Evolutionary conservation across 2,329 filamentous ascomycete genomes (phyloP), one percentile per base, ranked within the genome.

Genomic region (Apiospora arundinis): DNA sequence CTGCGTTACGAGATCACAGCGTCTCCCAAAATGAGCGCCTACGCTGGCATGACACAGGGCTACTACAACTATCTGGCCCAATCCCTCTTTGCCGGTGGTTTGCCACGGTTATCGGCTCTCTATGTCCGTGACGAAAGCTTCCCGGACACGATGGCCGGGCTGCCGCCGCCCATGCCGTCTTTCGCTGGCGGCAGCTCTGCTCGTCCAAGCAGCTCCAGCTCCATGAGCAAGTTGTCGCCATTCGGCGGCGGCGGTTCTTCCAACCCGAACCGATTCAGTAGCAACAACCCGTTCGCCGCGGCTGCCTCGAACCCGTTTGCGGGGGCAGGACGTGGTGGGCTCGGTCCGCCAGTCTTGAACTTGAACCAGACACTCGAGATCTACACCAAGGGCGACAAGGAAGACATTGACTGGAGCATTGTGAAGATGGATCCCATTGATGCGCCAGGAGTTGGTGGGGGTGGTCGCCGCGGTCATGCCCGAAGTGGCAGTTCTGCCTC

Each of bases 81-180:
- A n/a, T 97, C 94, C 0, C 89, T 98, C 44, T 89, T 96, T 72
- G 88, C 90, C 21, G 92, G 92, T 73, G 89, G 90, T 9, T 87
- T 98, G 9, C 94, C 95, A 0, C 89, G 88, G 46, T 86, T 98
- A 11, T 87, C 87, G 46, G 89, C 91, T 28, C 88, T 98, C 9
- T 98, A 97, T 79, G 95, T 98, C 23, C 92, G 94, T 68, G 95
- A 98, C 77, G 89, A 92, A 37, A 87, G 89, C 68, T 97, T 98
- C 79, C 91, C 95, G 1, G 94, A 97, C 75, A 88, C 92, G 14
- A 89, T 98, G 7, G 87, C 95, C 60, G 86, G 85, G 18, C 86
- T 95, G 8, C 89, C 91, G 1, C 92, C 92, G 1, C 92, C 93
- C 2, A 85, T 81, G 44, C 83, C 84, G 0, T 79, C 80, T 9